Conservation (phyloP, 345 rosid species). For the Melaleuca alternifolia region DNA sequence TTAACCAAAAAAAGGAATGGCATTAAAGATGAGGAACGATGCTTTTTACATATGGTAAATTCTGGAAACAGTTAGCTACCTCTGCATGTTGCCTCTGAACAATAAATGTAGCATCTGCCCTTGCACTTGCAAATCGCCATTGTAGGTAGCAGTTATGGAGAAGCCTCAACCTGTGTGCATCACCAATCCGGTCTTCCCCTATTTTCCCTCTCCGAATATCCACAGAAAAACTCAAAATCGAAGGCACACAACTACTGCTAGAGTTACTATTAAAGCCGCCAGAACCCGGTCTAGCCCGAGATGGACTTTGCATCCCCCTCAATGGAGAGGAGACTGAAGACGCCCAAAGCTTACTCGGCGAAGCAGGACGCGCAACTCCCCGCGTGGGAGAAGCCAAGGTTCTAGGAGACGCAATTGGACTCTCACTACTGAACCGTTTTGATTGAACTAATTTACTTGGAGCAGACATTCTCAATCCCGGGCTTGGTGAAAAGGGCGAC, state of each 20-base stretch:
- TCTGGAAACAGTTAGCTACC: slow-evolving; percentile 28
- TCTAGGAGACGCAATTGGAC: slow-evolving; percentile 46
- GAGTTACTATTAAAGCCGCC: slow-evolving; percentile 21
- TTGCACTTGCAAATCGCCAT: slow-evolving; percentile 84
- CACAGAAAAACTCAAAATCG: slow-evolving; percentile 79
- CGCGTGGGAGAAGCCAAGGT: slow-evolving; percentile 51
- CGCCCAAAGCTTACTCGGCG: slow-evolving; percentile 77
- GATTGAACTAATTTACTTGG: slow-evolving; percentile 48
- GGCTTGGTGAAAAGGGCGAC: slow-evolving; percentile 58
- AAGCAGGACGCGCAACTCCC: slow-evolving; percentile 54
- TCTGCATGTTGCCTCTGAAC: slow-evolving; percentile 57
- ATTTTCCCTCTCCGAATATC: slow-evolving; percentile 81
- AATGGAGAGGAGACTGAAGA: slow-evolving; percentile 39
- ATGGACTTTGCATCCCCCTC: slow-evolving; percentile 66
- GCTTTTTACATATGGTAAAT: background rate
- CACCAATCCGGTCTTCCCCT: slow-evolving; percentile 61
- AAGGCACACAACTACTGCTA: slow-evolving; percentile 38
- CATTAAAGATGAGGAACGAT: background rate
- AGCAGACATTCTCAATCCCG: slow-evolving; percentile 35
- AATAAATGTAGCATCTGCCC: slow-evolving; percentile 60
- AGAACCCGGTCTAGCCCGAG: slow-evolving; percentile 40
- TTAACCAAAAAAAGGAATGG: background rate
- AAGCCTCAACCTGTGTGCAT: slow-evolving; percentile 85
- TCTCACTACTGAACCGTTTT: slow-evolving; percentile 49
- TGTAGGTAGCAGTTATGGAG: slow-evolving; percentile 67